Evolutionary conservation across 2,329 filamentous ascomycete species (phyloP).

Genomic region (Pseudopyricularia cyperi): DNA sequence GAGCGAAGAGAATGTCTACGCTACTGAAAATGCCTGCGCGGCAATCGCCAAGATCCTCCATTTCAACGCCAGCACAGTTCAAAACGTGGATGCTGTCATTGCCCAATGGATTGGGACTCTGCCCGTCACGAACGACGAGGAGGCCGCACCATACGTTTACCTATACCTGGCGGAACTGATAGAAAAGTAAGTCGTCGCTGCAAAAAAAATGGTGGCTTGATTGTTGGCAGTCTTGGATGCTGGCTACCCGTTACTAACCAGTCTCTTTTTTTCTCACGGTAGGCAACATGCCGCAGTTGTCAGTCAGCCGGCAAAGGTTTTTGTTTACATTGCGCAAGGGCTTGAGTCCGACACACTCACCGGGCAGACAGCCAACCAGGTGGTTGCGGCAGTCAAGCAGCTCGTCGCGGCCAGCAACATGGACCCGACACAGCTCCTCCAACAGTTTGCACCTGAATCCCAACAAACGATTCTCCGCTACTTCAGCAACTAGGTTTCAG

Average conservation of each 20-base stretch:
- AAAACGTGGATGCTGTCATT: constrained; percentile 62
- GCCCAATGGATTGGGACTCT: constrained; percentile 84
- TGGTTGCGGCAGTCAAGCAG: constrained; percentile 65
- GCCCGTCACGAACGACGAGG: constrained; percentile 88
- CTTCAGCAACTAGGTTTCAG: constrained; percentile 31
- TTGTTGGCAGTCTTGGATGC: background rate
- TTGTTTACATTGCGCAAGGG: constrained; percentile 74
- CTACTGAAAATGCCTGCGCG: constrained; percentile 93
- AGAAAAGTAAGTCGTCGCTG: constrained; percentile 63
- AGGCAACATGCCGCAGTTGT: constrained; percentile 80
- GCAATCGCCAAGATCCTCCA: constrained; percentile 95
- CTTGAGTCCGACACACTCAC: constrained; percentile 84
- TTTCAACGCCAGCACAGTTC: constrained; percentile 68
- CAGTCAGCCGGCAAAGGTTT: constrained; percentile 65
- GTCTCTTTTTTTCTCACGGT: background rate
- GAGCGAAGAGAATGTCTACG: constrained; percentile 87
- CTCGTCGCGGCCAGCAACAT: constrained; percentile 62
- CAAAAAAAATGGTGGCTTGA: background rate
- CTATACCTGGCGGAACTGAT: constrained; percentile 84
- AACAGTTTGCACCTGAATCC: constrained; percentile 63
- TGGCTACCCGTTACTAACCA: background rate
- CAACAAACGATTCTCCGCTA: constrained; percentile 69
- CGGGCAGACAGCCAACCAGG: constrained; percentile 65
- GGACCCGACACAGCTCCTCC: constrained; percentile 63
- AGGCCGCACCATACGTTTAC: constrained; percentile 93